phyloP scores from a whole-genome alignment of 164 flowering plant genomes.

The Liquidambar formosana region DNA sequence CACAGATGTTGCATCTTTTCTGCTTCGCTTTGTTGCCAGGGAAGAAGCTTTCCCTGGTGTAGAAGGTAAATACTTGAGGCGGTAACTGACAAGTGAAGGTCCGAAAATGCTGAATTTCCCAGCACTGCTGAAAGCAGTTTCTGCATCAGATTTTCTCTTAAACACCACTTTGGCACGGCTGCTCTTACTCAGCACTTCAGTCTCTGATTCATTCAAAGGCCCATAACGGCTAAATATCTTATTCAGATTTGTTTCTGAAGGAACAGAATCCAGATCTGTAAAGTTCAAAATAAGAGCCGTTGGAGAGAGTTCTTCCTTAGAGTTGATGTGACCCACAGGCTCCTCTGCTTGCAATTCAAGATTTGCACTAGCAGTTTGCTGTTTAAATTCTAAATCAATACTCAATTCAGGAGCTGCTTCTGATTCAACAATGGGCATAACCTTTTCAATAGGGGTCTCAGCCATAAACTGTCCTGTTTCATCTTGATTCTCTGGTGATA shows the following conservation, averaged over 20 bases:
- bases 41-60: constrained; percentile 31
- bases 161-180: constrained; percentile 75
- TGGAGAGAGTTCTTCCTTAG: constrained; percentile 35
- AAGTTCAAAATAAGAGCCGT: constrained; percentile 71
- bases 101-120: constrained; percentile 82
- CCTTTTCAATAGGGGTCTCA: constrained; percentile 18
- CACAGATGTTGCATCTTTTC: constrained; percentile 19
- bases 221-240: constrained; percentile 68
- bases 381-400: constrained; percentile 18
- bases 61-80: constrained; percentile 49
- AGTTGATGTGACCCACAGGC: constrained; percentile 10
- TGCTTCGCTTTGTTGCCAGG: constrained; percentile 23
- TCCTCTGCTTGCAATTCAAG: constrained; percentile 25
- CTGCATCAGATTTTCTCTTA: constrained; percentile 65
- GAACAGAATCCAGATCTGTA: constrained; percentile 59
- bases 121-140: constrained; percentile 86
- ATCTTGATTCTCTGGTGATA: constrained; percentile 14
- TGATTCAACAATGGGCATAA: constrained; percentile 12
- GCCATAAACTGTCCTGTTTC: constrained; percentile 15
- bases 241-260: constrained; percentile 53
- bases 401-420: constrained; percentile 11
- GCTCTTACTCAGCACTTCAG: constrained; percentile 59
- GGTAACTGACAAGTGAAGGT: constrained; percentile 74
- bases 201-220: constrained; percentile 58
- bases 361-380: constrained; percentile 24